Percentiles rank a stretch among this genome's conserved stretches.
Conservation (phyloP, 1,284 basidiomycete genomes). For the Trametes sp. region DNA sequence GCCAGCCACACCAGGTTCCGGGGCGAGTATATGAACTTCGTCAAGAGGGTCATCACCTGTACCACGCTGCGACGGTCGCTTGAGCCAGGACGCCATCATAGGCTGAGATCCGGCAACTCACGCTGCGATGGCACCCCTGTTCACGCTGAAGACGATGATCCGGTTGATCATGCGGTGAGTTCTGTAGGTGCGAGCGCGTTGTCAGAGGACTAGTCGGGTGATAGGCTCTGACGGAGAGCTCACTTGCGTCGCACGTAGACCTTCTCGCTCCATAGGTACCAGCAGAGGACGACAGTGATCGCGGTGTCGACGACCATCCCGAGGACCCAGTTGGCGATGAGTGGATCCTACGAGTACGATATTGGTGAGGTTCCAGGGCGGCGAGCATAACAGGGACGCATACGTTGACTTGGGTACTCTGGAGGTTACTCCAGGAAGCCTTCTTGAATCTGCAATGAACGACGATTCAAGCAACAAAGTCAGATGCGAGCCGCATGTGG, state of each 20-base stretch:
- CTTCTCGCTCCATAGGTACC: conserved; percentile 30
- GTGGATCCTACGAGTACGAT: conserved; percentile 6
- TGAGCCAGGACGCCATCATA: background rate
- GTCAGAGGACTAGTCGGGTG: background rate
- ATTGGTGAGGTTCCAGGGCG: no score
- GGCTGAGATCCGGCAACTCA: conserved; percentile 3
- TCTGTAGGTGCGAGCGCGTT: background rate
- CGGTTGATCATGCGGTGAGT: conserved; percentile 27
- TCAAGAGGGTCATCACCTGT: conserved; percentile 23
- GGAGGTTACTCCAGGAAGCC: background rate
- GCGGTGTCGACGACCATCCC: conserved; percentile 25
- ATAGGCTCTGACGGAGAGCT: background rate
- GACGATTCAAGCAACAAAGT: background rate
- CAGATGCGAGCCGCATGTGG: background rate
- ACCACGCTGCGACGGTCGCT: conserved; percentile 7
- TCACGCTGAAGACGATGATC: conserved; percentile 30
- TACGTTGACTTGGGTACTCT: conserved; percentile 1
- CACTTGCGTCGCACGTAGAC: conserved; percentile 18
- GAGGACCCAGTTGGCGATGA: conserved; percentile 26
- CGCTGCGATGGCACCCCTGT: conserved; percentile 30
- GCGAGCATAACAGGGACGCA: background rate
- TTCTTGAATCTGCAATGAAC: background rate
- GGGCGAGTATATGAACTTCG: conserved; percentile 19
- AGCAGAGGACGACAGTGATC: conserved; percentile 26
- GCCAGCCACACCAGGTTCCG: conserved; percentile 27